These are phyloP conservation scores for Arthrobotrys pseudoclavata DNA, from an alignment of 2,329 filamentous ascomycete genomes.

Conservation along the genomic window DNA sequence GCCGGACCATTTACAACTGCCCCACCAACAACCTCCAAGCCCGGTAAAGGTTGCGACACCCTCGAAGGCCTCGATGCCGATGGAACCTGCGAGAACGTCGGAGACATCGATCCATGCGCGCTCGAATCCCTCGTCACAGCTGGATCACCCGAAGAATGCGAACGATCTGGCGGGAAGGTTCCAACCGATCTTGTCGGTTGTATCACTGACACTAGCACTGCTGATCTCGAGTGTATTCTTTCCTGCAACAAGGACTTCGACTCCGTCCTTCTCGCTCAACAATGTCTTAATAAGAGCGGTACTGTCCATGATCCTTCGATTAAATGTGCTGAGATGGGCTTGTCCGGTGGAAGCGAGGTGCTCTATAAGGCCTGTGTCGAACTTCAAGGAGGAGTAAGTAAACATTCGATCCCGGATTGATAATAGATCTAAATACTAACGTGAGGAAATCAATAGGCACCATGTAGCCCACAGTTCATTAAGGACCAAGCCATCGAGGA, in stretches of 20 bases:
- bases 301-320: slow-evolving; percentile 26
- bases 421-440: slow-evolving; percentile 25
- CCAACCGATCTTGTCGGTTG: slow-evolving; percentile 45
- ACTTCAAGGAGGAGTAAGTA: slow-evolving; percentile 50
- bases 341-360: slow-evolving; percentile 37
- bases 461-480: slow-evolving; percentile 45
- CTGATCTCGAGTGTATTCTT: slow-evolving; percentile 36
- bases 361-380: slow-evolving; percentile 44
- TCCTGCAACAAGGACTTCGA: slow-evolving; percentile 49
- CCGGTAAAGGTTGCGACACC: slow-evolving; percentile 29
- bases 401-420: not conserved
- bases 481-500: slow-evolving; percentile 53
- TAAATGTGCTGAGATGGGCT: slow-evolving; percentile 40
- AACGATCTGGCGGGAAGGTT: slow-evolving; percentile 36
- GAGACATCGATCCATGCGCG: slow-evolving; percentile 41
- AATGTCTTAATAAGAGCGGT: slow-evolving; percentile 50
- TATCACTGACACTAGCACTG: slow-evolving; percentile 24
- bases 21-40: not conserved
- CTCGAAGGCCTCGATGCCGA: slow-evolving; percentile 27
- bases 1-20: slow-evolving; percentile 1
- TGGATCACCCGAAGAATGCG: slow-evolving; percentile 28
- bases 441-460: slow-evolving; percentile 20
- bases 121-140: slow-evolving; percentile 24
- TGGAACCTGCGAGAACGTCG: slow-evolving; percentile 31
- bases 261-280: slow-evolving; percentile 45